Evolutionary conservation across 164 flowering plant genomes (phyloP), one percentile per base, ranked within the genome.

Genomic region (Cinnamomum chago): DNA sequence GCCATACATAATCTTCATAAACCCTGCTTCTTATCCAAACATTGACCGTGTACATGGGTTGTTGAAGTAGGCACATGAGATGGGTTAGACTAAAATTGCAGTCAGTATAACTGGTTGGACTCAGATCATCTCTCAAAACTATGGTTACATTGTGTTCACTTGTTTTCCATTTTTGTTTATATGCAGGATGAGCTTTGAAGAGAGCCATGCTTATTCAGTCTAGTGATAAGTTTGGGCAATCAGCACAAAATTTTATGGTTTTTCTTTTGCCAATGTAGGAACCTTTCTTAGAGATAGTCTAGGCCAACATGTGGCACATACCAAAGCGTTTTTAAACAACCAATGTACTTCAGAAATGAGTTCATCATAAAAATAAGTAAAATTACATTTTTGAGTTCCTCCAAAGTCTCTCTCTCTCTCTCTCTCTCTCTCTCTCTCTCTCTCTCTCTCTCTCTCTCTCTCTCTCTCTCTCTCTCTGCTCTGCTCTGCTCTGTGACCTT

Each of bases 121-220:
- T 35, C 10, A 35, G 5, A 30, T 17, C 58, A 52, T 20, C 65
- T 23, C 20, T 62, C 20, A 10, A 9, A 62, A 17, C 25, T 23
- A 20, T 22, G 28, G 62, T 15, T 15, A 55, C 20, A 18, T 55
- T 55, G 22, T 7, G 13, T 64, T 64, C 24, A 11, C 66, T 20
- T n/a, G 28, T 24, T 64, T 64, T 64, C 12, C 66, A 18, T 24
- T 22, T 64, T n/a, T 24, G 66, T 9, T 64, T 24, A 22, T 12
- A 11, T 64, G 66, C 66, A 64, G 66, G 66, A 64, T 22, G 66
- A 64, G 3, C 66, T 64, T 64, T 64, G n/a, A 22, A 64, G 27
- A 64, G 66, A 3, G n/a, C 9, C 7, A 18, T 25, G 69, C 12
- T 28, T 14, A 55, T 66, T 66, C 17, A 18, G 22, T 66, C 10